Evolutionary conservation across 2,329 filamentous ascomycete species (phyloP).

Genomic region (Cryphonectria nitschkei): DNA sequence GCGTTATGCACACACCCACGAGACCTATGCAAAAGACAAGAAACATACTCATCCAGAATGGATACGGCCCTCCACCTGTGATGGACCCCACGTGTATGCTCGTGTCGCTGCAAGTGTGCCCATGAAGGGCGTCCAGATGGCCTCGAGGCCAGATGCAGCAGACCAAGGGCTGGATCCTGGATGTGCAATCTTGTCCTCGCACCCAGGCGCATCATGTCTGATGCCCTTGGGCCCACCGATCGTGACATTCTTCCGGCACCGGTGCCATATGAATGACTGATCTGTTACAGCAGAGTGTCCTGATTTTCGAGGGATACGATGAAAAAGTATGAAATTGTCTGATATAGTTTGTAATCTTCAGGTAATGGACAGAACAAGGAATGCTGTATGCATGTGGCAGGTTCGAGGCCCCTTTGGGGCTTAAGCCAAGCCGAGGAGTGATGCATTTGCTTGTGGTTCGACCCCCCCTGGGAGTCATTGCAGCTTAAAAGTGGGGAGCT

Average conservation of each 20-base stretch:
- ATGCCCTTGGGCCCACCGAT: slow-evolving; percentile 25
- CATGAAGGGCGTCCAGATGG: neutral
- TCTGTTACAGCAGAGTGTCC: neutral
- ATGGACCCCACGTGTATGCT: slow-evolving; percentile 33
- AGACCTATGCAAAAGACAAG: slow-evolving; percentile 17
- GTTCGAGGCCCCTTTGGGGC: neutral
- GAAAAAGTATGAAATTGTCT: neutral
- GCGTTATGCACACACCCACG: slow-evolving; percentile 7
- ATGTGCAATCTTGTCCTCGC: neutral
- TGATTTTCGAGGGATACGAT: neutral
- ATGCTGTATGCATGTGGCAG: neutral
- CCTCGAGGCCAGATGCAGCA: neutral
- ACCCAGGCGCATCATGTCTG: slow-evolving; percentile 15
- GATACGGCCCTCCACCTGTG: slow-evolving; percentile 65
- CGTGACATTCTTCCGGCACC: slow-evolving; percentile 26
- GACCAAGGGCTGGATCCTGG: neutral
- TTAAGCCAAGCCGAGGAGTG: neutral
- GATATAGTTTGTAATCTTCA: neutral
- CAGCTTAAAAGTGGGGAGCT: slow-evolving; percentile 14
- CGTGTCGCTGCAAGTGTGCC: slow-evolving; percentile 15
- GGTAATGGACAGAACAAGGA: neutral
- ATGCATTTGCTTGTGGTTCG: slow-evolving; percentile 31
- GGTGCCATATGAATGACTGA: slow-evolving; percentile 26
- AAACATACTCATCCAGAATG: slow-evolving; percentile 64
- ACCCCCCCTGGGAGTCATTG: slow-evolving; percentile 6